These are phyloP conservation scores for Cyclotella atomus DNA, from an alignment of 108 stramenopile species.

Conservation along the genomic window DNA sequence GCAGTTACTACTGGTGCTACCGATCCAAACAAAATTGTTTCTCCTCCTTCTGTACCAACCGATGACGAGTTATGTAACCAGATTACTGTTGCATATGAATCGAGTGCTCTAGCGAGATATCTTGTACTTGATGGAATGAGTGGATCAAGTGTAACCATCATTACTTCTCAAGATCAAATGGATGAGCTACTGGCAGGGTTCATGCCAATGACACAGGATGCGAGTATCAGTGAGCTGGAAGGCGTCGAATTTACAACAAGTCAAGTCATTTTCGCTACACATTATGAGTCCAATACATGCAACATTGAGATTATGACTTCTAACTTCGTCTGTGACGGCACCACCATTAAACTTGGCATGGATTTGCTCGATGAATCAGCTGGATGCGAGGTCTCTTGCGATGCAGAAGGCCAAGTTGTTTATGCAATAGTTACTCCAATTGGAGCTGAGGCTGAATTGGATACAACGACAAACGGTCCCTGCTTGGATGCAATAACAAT, in stretches of 20 bases:
- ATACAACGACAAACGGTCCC: slow-evolving; percentile 4
- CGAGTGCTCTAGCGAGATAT: slow-evolving; percentile 4
- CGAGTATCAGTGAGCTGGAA: slow-evolving; percentile 1
- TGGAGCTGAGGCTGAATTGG: slow-evolving; percentile 1
- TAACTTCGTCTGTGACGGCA: background rate
- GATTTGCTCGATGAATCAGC: slow-evolving; percentile 9
- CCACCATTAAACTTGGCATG: background rate
- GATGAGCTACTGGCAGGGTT: slow-evolving; percentile 1
- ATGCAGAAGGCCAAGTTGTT: slow-evolving; percentile 14
- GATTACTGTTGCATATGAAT: background rate
- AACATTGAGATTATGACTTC: slow-evolving; percentile 1
- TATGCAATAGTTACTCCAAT: slow-evolving; percentile 23
- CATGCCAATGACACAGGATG: background rate
- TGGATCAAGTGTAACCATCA: slow-evolving; percentile 1
- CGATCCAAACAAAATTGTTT: background rate
- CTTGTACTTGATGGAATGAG: slow-evolving; percentile 9
- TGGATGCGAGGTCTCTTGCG: slow-evolving; percentile 16
- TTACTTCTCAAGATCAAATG: slow-evolving; percentile 14
- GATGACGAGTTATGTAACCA: slow-evolving; percentile 3
- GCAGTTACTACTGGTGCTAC: background rate
- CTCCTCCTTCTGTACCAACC: background rate
- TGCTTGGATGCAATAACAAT: background rate
- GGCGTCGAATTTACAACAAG: slow-evolving; percentile 13
- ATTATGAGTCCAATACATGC: slow-evolving; percentile 21
- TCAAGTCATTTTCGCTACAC: slow-evolving; percentile 16